Conservation (phyloP, 225 moss, liverwort and hornwort genomes). For the Pseudisothecium myosuroides region DNA sequence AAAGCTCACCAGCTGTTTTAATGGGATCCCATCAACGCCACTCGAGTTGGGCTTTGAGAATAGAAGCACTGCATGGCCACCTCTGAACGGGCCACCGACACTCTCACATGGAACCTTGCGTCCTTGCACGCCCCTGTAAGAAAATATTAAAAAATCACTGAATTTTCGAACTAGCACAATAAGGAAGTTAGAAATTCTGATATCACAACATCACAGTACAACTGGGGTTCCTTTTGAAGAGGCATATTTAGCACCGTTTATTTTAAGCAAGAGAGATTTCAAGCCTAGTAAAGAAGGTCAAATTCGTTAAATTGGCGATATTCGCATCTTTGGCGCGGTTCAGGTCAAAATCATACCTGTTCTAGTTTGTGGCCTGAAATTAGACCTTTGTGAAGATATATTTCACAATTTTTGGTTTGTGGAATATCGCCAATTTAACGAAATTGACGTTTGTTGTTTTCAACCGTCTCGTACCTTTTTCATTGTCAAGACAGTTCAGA, state of each 20-base stretch:
- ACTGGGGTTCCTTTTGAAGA: background rate
- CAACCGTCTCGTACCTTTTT: constrained; percentile 5
- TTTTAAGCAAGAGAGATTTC: background rate
- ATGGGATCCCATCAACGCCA: constrained; percentile 22
- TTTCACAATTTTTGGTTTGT: background rate
- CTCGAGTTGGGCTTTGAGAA: constrained; percentile 23
- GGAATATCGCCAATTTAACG: background rate
- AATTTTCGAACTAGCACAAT: background rate
- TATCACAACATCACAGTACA: background rate
- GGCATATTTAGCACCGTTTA: background rate
- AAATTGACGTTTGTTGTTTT: background rate
- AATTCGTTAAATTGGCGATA: background rate
- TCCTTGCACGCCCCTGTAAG: constrained; percentile 2
- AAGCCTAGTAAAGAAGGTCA: background rate
- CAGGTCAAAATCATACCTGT: background rate
- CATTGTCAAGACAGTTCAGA: background rate
- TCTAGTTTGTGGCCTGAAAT: background rate
- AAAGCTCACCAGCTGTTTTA: constrained; percentile 49
- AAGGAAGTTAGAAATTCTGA: background rate
- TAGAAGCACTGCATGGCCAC: constrained; percentile 39
- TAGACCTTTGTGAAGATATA: background rate
- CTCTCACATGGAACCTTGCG: constrained; percentile 11
- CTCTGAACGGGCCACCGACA: constrained; percentile 15
- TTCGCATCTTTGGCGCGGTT: background rate
- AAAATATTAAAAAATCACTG: background rate